Evolutionary conservation across 2,329 filamentous ascomycete species (phyloP), one percentile per base, ranked within the genome.

Genomic region (Alternaria arbusti): DNA sequence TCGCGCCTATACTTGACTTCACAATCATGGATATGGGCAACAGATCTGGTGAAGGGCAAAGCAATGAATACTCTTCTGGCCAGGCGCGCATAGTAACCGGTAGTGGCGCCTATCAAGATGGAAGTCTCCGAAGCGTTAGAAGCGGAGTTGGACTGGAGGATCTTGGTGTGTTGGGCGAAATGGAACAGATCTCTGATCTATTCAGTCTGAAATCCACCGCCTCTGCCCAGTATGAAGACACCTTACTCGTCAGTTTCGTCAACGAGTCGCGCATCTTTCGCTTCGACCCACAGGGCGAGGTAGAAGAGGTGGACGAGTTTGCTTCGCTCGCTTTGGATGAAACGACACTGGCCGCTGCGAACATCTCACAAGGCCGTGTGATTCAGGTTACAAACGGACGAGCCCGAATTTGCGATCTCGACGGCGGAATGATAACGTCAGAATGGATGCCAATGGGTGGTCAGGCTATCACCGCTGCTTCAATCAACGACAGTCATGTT

Each of bases 21-120:
- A 90, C 92, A 1, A 89, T 99, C 15, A 97, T 98, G 93, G 96
- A 98, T 74, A 91, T 98, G 86, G 95, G 94, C 0, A 94, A 93
- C 70, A 86, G 93, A 59, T 90, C 92, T 63, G 90, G 90, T 22
- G 91, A 96, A 67, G 88, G 86, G 9, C 90, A 93, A 17, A 91
- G 90, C 4, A 96, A 96, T 73, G 92, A 96, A 66, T 99, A 97
- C 74, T 97, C 94, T 0, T 97, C 95, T 1, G 96, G 96, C 0
- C 95, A 99, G 80, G 94, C 96, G 49, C 88, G 94, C 43, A 92
- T 99, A 64, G 93, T 99, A 11, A 94, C 95, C 3, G 95, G 94
- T 1, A 97, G 94, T 59, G 96, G 96, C 26, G 94, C 92, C 0
- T 96, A 93, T 76, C 90, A 92, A 68, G 93, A 97, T 73, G 96